Conservation (phyloP, 1,284 basidiomycete genomes). For the Puccinia triticina region DNA sequence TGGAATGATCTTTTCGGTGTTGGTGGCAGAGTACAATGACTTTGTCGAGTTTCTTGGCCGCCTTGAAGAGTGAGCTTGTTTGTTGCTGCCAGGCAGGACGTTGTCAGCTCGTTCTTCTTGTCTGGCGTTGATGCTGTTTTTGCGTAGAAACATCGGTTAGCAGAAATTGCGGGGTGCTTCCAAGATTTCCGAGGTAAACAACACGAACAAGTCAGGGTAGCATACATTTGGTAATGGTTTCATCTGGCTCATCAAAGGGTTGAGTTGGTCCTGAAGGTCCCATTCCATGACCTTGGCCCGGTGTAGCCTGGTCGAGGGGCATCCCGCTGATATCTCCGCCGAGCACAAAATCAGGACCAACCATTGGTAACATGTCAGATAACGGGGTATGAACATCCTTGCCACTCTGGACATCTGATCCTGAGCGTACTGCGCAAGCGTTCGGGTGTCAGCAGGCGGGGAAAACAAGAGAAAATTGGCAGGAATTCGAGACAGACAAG, state of each 20-base stretch:
- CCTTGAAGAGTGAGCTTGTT: slow-evolving; percentile 90
- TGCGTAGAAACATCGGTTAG: not conserved
- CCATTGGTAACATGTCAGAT: slow-evolving; percentile 93
- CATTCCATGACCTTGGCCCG: slow-evolving; percentile 94
- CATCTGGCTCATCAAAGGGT: slow-evolving; percentile 78
- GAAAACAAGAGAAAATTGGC: not conserved
- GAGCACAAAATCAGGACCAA: slow-evolving; percentile 92
- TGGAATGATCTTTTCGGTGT: slow-evolving; percentile 94
- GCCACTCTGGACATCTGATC: slow-evolving; percentile 77
- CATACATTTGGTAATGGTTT: slow-evolving; percentile 92
- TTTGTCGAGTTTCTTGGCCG: slow-evolving; percentile 77
- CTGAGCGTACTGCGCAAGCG: slow-evolving; percentile 73
- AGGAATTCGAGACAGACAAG: slow-evolving; percentile 14
- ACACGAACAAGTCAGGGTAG: slow-evolving; percentile 61
- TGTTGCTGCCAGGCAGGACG: slow-evolving; percentile 74
- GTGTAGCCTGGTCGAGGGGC: slow-evolving; percentile 88
- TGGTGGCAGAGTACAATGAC: slow-evolving; percentile 67
- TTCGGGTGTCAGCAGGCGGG: not conserved
- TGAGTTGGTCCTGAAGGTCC: slow-evolving; percentile 94
- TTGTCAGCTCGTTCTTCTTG: slow-evolving; percentile 96
- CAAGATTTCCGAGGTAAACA: not conserved
- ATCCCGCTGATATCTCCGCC: slow-evolving; percentile 94
- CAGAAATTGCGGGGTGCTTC: not conserved
- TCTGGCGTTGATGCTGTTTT: slow-evolving; percentile 79
- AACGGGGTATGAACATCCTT: slow-evolving; percentile 93